Conservation (phyloP, 1,284 basidiomycete species). For the Testicularia cyperi region DNA sequence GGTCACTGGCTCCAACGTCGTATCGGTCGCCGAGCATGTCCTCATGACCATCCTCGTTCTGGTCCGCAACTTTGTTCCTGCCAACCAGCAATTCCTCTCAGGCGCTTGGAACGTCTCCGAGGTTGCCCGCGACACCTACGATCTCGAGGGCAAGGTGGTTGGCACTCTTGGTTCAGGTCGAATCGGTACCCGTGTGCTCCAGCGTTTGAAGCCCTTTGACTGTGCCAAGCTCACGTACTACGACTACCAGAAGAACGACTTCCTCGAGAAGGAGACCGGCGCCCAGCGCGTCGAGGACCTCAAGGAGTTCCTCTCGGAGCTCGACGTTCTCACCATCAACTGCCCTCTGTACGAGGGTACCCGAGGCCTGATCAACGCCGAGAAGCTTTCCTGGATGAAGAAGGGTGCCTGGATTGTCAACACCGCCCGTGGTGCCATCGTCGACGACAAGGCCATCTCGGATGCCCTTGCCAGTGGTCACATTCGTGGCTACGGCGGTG, state of each 20-base stretch:
- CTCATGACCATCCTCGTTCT: conserved; percentile 79
- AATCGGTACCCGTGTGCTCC: conserved; percentile 67
- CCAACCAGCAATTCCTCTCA: conserved; percentile 63
- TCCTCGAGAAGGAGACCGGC: conserved; percentile 71
- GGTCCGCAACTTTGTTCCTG: conserved; percentile 81
- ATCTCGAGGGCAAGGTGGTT: conserved; percentile 86
- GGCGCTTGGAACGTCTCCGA: conserved; percentile 57
- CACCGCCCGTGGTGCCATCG: conserved; percentile 91
- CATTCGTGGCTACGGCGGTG: conserved; percentile 67
- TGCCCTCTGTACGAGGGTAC: conserved; percentile 88
- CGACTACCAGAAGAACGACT: conserved; percentile 77
- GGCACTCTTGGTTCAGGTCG: conserved; percentile 73
- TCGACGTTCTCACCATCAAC: conserved; percentile 84
- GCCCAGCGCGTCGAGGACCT: conserved; percentile 78
- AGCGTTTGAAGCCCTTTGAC: conserved; percentile 83
- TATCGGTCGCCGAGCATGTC: conserved; percentile 89
- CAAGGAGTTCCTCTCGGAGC: conserved; percentile 77
- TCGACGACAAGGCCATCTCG: conserved; percentile 77
- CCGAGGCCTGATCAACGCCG: conserved; percentile 68
- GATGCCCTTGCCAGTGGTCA: conserved; percentile 77
- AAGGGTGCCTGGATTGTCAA: conserved; percentile 83
- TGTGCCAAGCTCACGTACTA: conserved; percentile 90
- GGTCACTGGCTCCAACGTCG: conserved; percentile 71
- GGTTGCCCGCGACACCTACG: conserved; percentile 65
- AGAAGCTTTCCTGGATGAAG: conserved; percentile 86